phyloP scores from a whole-genome alignment of 257 asterid species.

The Nyctanthes arbortristis region DNA sequence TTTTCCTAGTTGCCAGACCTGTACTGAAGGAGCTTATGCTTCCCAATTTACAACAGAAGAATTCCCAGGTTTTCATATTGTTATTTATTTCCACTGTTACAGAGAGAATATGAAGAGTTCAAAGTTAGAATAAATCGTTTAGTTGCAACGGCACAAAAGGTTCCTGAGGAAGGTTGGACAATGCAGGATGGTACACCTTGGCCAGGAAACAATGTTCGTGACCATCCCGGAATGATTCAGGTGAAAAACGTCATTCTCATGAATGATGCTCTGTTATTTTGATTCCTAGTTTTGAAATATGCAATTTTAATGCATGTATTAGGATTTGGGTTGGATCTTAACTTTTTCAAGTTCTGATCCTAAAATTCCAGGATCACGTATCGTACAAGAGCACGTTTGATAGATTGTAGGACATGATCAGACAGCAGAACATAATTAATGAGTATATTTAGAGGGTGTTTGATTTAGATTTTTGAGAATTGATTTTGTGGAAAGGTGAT shows the following conservation, averaged over 20 bases:
- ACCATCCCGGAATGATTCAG: slow-evolving; percentile 99
- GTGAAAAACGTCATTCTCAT: slow-evolving; percentile 35
- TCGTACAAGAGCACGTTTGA: slow-evolving; percentile 2
- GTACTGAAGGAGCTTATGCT: neutral
- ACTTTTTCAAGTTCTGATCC: neutral
- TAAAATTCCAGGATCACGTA: neutral
- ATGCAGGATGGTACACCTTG: slow-evolving; percentile 95
- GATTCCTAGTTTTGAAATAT: neutral
- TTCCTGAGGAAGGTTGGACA: slow-evolving; percentile 96
- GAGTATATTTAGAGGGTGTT: too few species aligned
- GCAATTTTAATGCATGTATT: neutral
- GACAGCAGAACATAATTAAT: too few species aligned
- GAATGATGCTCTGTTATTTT: neutral
- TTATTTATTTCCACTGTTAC: slow-evolving; percentile 25
- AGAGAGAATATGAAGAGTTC: slow-evolving; percentile 96
- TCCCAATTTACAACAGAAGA: neutral
- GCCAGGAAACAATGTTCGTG: slow-evolving; percentile 94
- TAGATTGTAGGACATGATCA: slow-evolving; percentile 34
- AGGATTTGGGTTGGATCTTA: neutral
- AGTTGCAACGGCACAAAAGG: slow-evolving; percentile 83
- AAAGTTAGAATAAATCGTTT: slow-evolving; percentile 70
- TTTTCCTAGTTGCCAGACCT: neutral
- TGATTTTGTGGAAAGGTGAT: too few species aligned
- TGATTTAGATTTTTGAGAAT: too few species aligned
- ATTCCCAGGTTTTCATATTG: neutral